Evolutionary conservation across 2,329 filamentous ascomycete species (phyloP).

Genomic region (Penicillium sp.): DNA sequence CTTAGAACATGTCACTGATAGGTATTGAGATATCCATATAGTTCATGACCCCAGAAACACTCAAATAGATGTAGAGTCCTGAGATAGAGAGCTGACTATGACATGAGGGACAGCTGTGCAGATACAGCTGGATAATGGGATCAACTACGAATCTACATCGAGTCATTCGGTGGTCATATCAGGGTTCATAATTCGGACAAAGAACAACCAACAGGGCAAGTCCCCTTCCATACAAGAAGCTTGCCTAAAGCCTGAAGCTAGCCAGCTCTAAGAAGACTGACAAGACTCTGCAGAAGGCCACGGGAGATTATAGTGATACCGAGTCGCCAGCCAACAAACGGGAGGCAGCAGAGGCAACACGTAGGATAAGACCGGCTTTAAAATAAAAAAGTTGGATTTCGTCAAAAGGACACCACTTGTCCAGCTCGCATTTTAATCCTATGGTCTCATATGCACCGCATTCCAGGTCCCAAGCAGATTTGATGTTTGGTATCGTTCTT

Average conservation of each 20-base stretch:
- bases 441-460: constrained; percentile 28
- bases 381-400: constrained; percentile 28
- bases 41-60: no score
- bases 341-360: constrained; percentile 19
- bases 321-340: constrained; percentile 25
- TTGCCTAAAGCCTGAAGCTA: constrained; percentile 1
- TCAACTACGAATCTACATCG: neutral
- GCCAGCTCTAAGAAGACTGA: neutral
- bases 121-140: neutral
- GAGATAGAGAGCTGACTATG: neutral
- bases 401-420: constrained; percentile 23
- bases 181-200: constrained; percentile 13
- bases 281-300: constrained; percentile 16
- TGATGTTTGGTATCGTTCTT: constrained; percentile 30
- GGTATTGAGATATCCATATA: neutral
- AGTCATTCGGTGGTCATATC: constrained; percentile 10
- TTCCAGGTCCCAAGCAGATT: constrained; percentile 25
- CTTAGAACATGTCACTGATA: neutral
- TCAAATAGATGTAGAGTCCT: neutral
- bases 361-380: constrained; percentile 24
- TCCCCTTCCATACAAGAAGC: constrained; percentile 1
- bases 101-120: neutral
- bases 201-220: constrained; percentile 7
- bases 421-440: constrained; percentile 21
- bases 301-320: constrained; percentile 23